phyloP scores from a whole-genome alignment of 2,329 filamentous ascomycete genomes.

The Fusarium devonianum region DNA sequence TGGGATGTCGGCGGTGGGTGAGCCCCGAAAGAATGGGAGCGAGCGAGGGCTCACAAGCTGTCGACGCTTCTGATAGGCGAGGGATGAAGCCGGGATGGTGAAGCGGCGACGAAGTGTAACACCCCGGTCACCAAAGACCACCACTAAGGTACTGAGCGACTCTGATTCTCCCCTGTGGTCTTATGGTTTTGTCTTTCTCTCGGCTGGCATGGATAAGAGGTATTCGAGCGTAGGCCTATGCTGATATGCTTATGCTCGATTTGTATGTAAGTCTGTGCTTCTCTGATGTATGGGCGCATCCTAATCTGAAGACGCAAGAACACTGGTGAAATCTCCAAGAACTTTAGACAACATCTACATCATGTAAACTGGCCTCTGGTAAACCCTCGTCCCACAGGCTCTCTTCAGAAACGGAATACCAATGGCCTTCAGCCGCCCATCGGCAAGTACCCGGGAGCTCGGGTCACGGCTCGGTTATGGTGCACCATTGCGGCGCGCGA shows the following conservation, averaged over 20 bases:
- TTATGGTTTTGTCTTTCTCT: background rate
- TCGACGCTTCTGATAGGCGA: slow-evolving; percentile 32
- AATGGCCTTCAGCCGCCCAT: slow-evolving; percentile 10
- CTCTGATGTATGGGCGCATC: too few species aligned
- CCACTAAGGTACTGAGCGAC: slow-evolving; percentile 21
- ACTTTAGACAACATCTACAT: too few species aligned
- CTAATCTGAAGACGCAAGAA: too few species aligned
- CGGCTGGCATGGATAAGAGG: background rate
- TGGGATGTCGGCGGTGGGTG: slow-evolving; percentile 29
- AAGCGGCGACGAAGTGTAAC: slow-evolving; percentile 31
- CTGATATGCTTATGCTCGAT: too few species aligned
- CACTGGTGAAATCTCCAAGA: background rate
- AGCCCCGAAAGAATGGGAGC: slow-evolving; percentile 30
- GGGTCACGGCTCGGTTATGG: slow-evolving; percentile 32
- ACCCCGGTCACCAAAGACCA: slow-evolving; percentile 29
- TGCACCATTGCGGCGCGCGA: slow-evolving; percentile 27
- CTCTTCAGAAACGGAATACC: background rate
- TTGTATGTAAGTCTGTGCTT: too few species aligned
- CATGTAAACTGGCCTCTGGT: too few species aligned
- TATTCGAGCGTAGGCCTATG: too few species aligned
- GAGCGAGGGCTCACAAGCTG: slow-evolving; percentile 28
- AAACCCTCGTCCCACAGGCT: slow-evolving; percentile 1
- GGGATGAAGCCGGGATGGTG: slow-evolving; percentile 34
- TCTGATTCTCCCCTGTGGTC: slow-evolving; percentile 8
- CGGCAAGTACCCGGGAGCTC: slow-evolving; percentile 36